Base-by-base conservation (phyloP, 2,329 filamentous ascomycete genomes). In the Exophiala sp. region DNA sequence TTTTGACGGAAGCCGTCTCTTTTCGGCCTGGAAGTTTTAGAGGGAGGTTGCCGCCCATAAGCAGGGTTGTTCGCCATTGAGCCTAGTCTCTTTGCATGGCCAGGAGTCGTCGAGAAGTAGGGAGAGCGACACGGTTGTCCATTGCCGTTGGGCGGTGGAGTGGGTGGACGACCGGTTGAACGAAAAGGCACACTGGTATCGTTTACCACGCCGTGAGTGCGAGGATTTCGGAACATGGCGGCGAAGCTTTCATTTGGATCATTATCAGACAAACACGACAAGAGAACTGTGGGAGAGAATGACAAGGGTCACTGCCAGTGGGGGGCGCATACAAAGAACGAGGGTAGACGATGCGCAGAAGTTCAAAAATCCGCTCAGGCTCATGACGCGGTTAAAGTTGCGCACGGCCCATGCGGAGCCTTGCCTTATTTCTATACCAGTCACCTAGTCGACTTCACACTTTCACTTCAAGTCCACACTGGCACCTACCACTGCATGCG, bases 1-100 rank as follows among this genome's bases (percentile, higher is more conserved):
- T 78, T 78, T 16, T 67, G 64, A 46, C 71, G 46, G n/a, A 43
- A 30, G 14, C 19, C 40, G 13, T 40, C 24, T 44, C 53, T 60
- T 40, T 53, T 56, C 13, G 46, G 40, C 23, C 43, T 46, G 14
- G 56, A 41, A 21, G 55, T 47, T 27, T 55, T 60, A 4, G 55
- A 42, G 18, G 41, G 39, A 19, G 46, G 32, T 38, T 59, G 55
- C 6, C 54, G 46, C 19, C 50, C 53, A n/a, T 49, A 13, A 2
- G 52, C 32, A 3, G 52, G 53, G 39, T 51, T 52, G 14, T 52
- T 57, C 19, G 41, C 39, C 54, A 54, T 54, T 9, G 48, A 27
- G 9, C 32, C 14, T 13, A n/a, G 10, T 19, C 34, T 50, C 30
- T 41, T 51, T 19, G 34, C 3, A 9, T 6, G 19, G 3, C 3